Base-by-base conservation (phyloP, 164 flowering plant species). In the Santalum album region DNA sequence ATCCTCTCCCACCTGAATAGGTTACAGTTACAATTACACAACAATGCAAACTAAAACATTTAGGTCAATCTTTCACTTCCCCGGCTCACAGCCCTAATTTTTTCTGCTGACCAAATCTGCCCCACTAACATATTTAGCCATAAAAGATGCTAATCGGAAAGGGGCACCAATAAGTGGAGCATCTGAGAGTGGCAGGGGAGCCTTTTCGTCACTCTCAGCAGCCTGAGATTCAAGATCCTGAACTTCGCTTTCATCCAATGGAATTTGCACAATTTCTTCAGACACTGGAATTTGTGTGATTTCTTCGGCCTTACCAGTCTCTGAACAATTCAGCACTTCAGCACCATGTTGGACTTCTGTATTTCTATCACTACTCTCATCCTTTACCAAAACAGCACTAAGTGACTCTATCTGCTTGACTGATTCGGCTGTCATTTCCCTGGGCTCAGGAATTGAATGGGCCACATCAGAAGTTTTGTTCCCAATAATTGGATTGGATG, bases 131-230 rank as follows among this genome's bases (percentile, higher is more conserved):
- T 89, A 92, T 46, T 66, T 78, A 25, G 99, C 90, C 32, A 92
- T 55, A 66, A 83, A 89, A 1, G 97, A 87, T 25, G 89, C 70
- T 5, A 92, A 65, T 59, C 99, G 74, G 60, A 84, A 87, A 15
- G 99, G 99, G 55, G 99, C 96, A 57, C 99, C 99, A 24, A 84
- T 81, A 25, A 89, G 64, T 15, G 96, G 97, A 54, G 99, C 94
- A 69, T 83, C 96, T 4, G 83, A 17, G 21, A 89, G 64, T 4
- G 89, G 80, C 34, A 84, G 79, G 29, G 58, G 68, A 16, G 7
- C 53, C 10, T 63, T 49, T 36, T 68, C 74, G 34, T 65, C 71
- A 22, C 44, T 52, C n/a, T 54, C 61, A 1, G 50, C 56, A 55
- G 44, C 63, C 34, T 58, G 72, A 18, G 57, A 38, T 53, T 69